These are phyloP conservation scores for Talaromyces sp. DNA, from an alignment of 2,329 filamentous ascomycete species.

Conservation along the genomic window DNA sequence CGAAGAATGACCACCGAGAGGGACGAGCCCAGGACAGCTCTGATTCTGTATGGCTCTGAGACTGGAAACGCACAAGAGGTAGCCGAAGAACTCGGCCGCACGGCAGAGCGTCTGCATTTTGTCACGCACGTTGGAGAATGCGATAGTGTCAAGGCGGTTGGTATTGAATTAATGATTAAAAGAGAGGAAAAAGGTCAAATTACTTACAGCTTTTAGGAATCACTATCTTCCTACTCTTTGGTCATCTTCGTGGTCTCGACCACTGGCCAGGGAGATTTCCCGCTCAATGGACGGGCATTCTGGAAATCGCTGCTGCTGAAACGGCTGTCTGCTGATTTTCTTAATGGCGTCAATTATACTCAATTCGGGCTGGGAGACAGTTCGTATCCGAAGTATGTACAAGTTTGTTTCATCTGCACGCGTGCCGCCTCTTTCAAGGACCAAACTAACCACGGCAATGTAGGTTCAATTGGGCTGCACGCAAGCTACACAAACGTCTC, in stretches of 20 bases:
- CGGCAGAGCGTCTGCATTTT: slow-evolving; percentile 75
- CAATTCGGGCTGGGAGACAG: slow-evolving; percentile 92
- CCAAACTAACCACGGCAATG: not conserved
- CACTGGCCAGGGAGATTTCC: slow-evolving; percentile 90
- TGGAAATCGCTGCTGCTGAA: slow-evolving; percentile 82
- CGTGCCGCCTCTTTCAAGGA: not conserved
- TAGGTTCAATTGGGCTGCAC: slow-evolving; percentile 88
- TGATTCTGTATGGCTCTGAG: slow-evolving; percentile 89
- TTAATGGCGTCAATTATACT: slow-evolving; percentile 67
- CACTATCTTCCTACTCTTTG: slow-evolving; percentile 30
- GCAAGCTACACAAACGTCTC: slow-evolving; percentile 80
- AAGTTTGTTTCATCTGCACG: not conserved
- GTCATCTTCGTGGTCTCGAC: slow-evolving; percentile 78
- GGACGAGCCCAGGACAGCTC: slow-evolving; percentile 41
- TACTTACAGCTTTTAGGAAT: slow-evolving; percentile 20
- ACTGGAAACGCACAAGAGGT: slow-evolving; percentile 92
- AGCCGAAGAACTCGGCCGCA: slow-evolving; percentile 73
- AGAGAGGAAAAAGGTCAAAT: not conserved
- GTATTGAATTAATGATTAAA: not conserved
- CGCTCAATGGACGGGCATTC: slow-evolving; percentile 72
- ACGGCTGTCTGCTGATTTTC: slow-evolving; percentile 65
- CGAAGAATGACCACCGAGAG: slow-evolving; percentile 21
- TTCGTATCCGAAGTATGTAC: slow-evolving; percentile 78
- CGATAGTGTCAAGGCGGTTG: slow-evolving; percentile 68
- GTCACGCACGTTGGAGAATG: slow-evolving; percentile 69